Conservation (phyloP, 768 basidiomycete genomes). For the Ramaria rubella region DNA sequence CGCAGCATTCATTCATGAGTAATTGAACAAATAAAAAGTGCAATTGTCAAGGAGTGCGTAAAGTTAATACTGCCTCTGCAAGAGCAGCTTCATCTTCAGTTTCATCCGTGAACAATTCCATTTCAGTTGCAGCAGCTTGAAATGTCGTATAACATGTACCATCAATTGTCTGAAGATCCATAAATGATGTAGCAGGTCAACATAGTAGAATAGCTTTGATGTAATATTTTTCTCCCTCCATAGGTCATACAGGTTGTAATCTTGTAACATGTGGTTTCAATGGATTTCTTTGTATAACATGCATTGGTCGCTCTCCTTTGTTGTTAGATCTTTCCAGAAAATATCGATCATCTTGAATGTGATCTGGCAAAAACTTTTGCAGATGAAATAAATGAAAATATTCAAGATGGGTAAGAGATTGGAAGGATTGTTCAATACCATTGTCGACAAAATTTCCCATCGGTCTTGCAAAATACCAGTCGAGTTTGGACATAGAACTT, state of each 20-base stretch:
- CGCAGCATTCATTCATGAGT: conserved; percentile 28
- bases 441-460: conserved; percentile 10
- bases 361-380: conserved; percentile 1
- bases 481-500: not conserved
- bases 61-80: conserved; percentile 27
- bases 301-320: conserved; percentile 9
- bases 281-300: conserved; percentile 13
- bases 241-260: conserved; percentile 21
- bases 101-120: conserved; percentile 20
- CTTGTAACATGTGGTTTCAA: conserved; percentile 17
- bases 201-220: conserved; percentile 24
- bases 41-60: conserved; percentile 31
- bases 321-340: conserved; percentile 9
- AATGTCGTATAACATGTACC: conserved; percentile 13
- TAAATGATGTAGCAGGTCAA: conserved; percentile 15
- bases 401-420: conserved; percentile 14
- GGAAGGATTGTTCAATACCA: conserved; percentile 3
- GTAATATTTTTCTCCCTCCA: conserved; percentile 31
- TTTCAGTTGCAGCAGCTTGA: conserved; percentile 21
- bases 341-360: not conserved
- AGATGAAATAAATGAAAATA: conserved; percentile 18
- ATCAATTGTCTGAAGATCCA: conserved; percentile 20
- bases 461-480: not conserved
- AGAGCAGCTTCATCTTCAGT: conserved; percentile 27
- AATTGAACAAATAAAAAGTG: conserved; percentile 35